These are phyloP conservation scores for Salicornia ramosissima DNA, from an alignment of 148 eudicot genomes.

Conservation along the genomic window DNA sequence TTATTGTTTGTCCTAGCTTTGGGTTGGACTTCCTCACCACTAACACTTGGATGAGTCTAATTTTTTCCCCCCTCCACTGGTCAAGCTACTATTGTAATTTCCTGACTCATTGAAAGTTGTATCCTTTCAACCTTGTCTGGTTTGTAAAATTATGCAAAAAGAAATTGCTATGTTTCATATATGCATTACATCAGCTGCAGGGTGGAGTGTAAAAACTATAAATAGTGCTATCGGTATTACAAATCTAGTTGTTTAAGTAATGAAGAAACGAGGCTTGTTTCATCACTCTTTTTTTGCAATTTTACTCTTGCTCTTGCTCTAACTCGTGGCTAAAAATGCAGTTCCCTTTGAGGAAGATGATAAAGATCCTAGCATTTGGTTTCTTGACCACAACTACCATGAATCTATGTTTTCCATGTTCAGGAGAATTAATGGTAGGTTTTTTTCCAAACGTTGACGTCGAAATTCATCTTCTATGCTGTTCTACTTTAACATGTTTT, in stretches of 20 bases:
- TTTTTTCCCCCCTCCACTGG: neutral
- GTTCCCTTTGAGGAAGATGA: slow-evolving; percentile 99
- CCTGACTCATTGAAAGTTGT: neutral
- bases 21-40: neutral
- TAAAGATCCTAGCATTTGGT: slow-evolving; percentile 93
- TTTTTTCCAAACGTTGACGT: neutral
- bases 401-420: slow-evolving; percentile 95
- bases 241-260: no score
- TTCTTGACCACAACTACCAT: slow-evolving; percentile 97
- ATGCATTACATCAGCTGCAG: no score
- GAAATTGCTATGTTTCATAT: no score
- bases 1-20: neutral
- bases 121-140: neutral
- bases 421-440: slow-evolving; percentile 79
- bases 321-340: slow-evolving; percentile 30
- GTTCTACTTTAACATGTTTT: slow-evolving; percentile 1
- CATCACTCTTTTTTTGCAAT: neutral
- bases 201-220: no score
- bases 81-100: neutral
- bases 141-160: no score
- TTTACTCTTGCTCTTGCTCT: slow-evolving; percentile 5
- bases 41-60: no score
- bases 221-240: no score
- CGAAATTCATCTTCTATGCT: neutral
- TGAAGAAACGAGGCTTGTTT: neutral